Base-by-base conservation (phyloP, 768 basidiomycete species). In the Lentinula boryana region DNA sequence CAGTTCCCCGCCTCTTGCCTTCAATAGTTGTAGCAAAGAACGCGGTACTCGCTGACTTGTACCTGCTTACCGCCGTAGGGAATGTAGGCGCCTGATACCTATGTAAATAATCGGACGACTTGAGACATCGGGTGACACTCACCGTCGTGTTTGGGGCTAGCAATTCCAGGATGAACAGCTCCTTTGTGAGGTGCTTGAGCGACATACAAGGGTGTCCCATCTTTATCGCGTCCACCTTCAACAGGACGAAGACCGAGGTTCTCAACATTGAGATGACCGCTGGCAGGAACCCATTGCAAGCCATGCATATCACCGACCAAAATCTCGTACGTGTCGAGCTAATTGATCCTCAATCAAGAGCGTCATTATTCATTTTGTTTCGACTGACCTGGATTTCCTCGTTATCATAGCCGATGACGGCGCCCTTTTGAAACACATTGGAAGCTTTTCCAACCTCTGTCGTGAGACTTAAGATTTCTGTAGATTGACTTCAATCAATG, bases 401-500 rank as follows among this genome's bases (percentile, higher is more conserved):
- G 63, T 82, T 74, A 50, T 72, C 75, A 67, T 79, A 89, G 15
- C 89, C 88, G 56, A 91, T 80, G 44, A 83, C 80, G 18, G 77
- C 84, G 6, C 89, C 89, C 64, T 84, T 80, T 68, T 83, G 67
- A 72, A 87, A 84, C 16, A 73, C 74, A 3, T 69, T 63, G 31
- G 81, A 84, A 1, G 86, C 87, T 67, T 88, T 89, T 16, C 89
- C 89, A 58, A 88, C 65, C 67, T 86, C 88, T 89, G 61, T 10
- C 50, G 60, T 40, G 16, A 8, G 15, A n/a, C 5, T 10, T 12
- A 18, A 21, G 21, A n/a, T 59, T 32, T 46, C 21, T 41, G 38
- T 43, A 13, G 41, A 31, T 13, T 7, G 44, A 52, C 32, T 4
- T 13, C 13, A 16, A 35, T 9, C 49, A 41, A 36, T 23, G 23